Evolutionary conservation across 768 basidiomycete species (phyloP).

Genomic region (Russula sp.): DNA sequence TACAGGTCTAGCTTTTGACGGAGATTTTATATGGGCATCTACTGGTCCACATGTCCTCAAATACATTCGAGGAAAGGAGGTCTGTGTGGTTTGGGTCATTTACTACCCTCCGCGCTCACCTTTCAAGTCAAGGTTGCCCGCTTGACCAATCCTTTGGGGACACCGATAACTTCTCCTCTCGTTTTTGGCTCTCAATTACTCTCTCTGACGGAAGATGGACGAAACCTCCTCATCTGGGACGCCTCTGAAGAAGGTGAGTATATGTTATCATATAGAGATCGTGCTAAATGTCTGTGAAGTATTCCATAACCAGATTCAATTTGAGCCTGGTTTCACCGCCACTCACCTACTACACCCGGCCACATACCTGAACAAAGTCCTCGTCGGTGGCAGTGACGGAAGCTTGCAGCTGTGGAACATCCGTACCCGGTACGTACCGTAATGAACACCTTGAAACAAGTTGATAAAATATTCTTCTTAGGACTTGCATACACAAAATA

Average conservation of each 20-base stretch:
- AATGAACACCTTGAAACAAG: slow-evolving; percentile 9
- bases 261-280: not conserved
- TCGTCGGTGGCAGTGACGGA: slow-evolving; percentile 81
- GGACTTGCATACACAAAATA: slow-evolving; percentile 83
- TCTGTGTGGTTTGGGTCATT: slow-evolving; percentile 33
- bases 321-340: slow-evolving; percentile 84
- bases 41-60: slow-evolving; percentile 67
- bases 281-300: slow-evolving; percentile 7
- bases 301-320: slow-evolving; percentile 62
- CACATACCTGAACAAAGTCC: slow-evolving; percentile 94
- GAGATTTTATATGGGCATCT: slow-evolving; percentile 82
- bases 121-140: slow-evolving; percentile 48
- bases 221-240: slow-evolving; percentile 76
- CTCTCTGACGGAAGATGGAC: slow-evolving; percentile 74
- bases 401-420: slow-evolving; percentile 93
- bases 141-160: slow-evolving; percentile 62
- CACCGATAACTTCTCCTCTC: slow-evolving; percentile 57
- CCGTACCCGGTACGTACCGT: slow-evolving; percentile 60
- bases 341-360: slow-evolving; percentile 85
- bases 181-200: slow-evolving; percentile 82
- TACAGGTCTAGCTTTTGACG: slow-evolving; percentile 73
- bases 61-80: slow-evolving; percentile 88
- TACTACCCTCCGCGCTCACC: slow-evolving; percentile 20
- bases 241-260: slow-evolving; percentile 52
- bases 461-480: slow-evolving; percentile 35